phyloP scores from a whole-genome alignment of 2,329 filamentous ascomycete genomes.

The Fusarium oligoseptatum region DNA sequence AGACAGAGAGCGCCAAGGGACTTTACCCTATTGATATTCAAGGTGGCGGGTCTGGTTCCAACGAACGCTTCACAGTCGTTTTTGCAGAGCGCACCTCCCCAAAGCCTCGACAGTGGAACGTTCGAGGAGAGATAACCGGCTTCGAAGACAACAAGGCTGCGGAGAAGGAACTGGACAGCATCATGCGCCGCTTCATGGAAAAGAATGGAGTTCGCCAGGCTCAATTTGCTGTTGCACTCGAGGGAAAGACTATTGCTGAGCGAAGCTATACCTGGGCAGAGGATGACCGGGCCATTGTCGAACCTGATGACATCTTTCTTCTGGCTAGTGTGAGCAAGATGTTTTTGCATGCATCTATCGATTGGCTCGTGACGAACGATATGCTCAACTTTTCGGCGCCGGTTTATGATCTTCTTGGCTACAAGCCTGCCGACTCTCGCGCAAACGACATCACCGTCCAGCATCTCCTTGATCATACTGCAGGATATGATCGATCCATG shows the following conservation, averaged over 20 bases:
- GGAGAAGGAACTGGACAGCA: background rate
- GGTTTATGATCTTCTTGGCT: constrained; percentile 31
- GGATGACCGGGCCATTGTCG: constrained; percentile 21
- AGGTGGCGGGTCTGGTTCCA: constrained; percentile 5
- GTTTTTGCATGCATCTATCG: constrained; percentile 29
- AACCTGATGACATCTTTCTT: constrained; percentile 27
- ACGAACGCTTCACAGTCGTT: constrained; percentile 24
- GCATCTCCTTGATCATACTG: constrained; percentile 30
- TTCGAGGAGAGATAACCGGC: background rate
- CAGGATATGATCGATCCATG: constrained; percentile 12
- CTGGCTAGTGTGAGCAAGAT: constrained; percentile 35
- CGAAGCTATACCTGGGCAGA: constrained; percentile 39
- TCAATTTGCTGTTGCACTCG: constrained; percentile 18
- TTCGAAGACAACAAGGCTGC: constrained; percentile 11
- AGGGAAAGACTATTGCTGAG: constrained; percentile 9
- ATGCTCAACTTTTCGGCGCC: constrained; percentile 8
- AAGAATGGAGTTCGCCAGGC: constrained; percentile 35
- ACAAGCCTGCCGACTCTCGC: constrained; percentile 19
- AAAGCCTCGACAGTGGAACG: constrained; percentile 17
- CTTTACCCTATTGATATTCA: constrained; percentile 31
- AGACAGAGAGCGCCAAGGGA: background rate
- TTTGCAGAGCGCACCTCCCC: constrained; percentile 20
- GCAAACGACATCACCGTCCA: constrained; percentile 26
- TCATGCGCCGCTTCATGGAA: constrained; percentile 28
- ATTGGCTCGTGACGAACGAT: background rate